phyloP scores from a whole-genome alignment of 2,329 filamentous ascomycete species.

The Falciphora oryzae region DNA sequence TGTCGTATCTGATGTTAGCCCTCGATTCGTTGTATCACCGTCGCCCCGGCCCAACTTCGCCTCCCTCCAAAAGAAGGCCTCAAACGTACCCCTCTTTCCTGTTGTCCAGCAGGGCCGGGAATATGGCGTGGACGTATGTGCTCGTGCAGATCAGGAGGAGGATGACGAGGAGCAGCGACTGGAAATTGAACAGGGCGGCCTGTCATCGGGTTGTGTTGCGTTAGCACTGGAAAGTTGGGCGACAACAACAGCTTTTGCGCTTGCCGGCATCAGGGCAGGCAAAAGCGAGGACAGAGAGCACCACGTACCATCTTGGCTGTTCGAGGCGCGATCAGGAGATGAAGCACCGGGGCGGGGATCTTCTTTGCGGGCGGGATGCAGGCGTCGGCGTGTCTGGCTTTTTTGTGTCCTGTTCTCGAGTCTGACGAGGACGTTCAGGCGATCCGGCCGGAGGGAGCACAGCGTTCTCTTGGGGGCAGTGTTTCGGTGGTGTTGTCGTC shows the following conservation, averaged over 20 bases:
- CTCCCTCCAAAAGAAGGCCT: conserved; percentile 2
- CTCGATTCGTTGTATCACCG: neutral
- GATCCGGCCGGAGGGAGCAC: neutral
- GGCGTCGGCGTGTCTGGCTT: too few species aligned
- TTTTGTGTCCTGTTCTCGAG: too few species aligned
- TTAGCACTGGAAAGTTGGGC: neutral
- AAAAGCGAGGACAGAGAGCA: neutral
- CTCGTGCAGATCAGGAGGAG: conserved; percentile 94
- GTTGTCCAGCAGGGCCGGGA: conserved; percentile 83
- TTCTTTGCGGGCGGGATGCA: neutral
- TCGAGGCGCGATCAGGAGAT: neutral
- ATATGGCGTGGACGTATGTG: conserved; percentile 85
- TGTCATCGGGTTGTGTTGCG: conserved; percentile 29
- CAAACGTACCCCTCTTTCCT: conserved; percentile 74
- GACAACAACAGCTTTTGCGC: too few species aligned
- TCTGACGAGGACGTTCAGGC: too few species aligned
- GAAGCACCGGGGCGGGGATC: neutral
- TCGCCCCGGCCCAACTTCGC: neutral
- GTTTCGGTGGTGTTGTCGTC: neutral
- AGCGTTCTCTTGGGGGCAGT: neutral
- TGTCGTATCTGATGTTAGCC: conserved; percentile 26
- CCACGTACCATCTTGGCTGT: neutral
- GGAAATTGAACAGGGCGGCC: conserved; percentile 98
- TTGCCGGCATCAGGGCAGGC: neutral
- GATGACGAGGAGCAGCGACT: conserved; percentile 89